Percentiles rank a stretch among this genome's conserved stretches.
These are phyloP conservation scores for Bertia moriformis DNA, from an alignment of 2,329 filamentous ascomycete species.

Conservation along the genomic window DNA sequence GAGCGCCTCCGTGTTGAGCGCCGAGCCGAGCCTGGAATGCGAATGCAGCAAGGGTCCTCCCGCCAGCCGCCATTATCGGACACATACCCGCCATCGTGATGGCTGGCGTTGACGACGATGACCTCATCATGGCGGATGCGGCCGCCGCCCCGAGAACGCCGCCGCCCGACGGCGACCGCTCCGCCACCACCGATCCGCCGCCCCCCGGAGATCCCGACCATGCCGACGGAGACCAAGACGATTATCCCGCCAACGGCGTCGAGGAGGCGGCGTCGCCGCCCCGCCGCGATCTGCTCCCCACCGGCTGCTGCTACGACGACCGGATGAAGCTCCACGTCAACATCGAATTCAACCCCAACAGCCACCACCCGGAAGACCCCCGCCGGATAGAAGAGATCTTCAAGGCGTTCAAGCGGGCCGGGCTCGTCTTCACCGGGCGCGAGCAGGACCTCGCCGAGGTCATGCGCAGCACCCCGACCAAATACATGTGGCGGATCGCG, in stretches of 20 bases:
- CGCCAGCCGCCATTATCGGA: neutral
- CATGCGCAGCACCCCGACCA: slow-evolving; percentile 35
- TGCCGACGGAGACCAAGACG: slow-evolving; percentile 14
- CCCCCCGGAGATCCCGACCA: slow-evolving; percentile 8
- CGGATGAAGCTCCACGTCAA: slow-evolving; percentile 94
- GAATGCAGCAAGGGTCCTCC: neutral
- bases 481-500: slow-evolving; percentile 62
- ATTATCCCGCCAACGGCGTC: slow-evolving; percentile 14
- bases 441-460: slow-evolving; percentile 36
- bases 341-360: slow-evolving; percentile 55
- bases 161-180: too few species aligned
- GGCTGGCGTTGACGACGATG: neutral
- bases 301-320: slow-evolving; percentile 77
- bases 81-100: too few species aligned
- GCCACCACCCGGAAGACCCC: slow-evolving; percentile 89
- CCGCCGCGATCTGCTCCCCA: slow-evolving; percentile 37
- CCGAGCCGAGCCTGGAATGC: neutral
- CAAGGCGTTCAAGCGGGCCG: slow-evolving; percentile 69
- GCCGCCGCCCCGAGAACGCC: neutral
- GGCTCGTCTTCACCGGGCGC: slow-evolving; percentile 54
- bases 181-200: neutral
- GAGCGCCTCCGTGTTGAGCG: neutral
- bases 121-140: neutral
- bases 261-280: slow-evolving; percentile 18
- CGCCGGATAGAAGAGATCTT: slow-evolving; percentile 86